phyloP scores from a whole-genome alignment of 352 stramenopile genomes.

The Phytophthora pseudosyringae region DNA sequence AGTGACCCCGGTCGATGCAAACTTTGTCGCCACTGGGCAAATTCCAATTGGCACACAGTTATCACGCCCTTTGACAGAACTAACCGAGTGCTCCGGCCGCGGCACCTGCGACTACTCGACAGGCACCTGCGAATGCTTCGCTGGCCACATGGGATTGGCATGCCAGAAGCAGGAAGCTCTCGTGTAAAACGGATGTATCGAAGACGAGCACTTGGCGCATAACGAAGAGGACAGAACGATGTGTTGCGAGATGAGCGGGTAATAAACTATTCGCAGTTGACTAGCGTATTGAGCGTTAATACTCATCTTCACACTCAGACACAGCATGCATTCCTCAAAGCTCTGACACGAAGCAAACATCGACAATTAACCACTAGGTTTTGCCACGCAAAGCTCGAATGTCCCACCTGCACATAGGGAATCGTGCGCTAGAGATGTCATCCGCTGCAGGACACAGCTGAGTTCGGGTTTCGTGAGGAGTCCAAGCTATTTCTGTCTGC shows the following conservation, averaged over 20 bases:
- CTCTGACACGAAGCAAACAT: constrained; percentile 29
- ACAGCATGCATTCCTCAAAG: constrained; percentile 34
- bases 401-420: constrained; percentile 54
- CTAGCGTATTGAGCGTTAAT: constrained; percentile 4
- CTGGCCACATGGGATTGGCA: constrained; percentile 77
- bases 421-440: constrained; percentile 40
- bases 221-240: background rate
- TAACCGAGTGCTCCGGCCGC: constrained; percentile 63
- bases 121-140: constrained; percentile 68
- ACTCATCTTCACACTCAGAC: constrained; percentile 16
- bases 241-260: background rate
- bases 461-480: no score
- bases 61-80: constrained; percentile 54
- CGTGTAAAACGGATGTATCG: constrained; percentile 18
- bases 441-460: no score
- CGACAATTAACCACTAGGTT: background rate
- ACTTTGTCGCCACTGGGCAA: no score
- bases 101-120: constrained; percentile 61
- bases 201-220: no score
- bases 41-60: no score
- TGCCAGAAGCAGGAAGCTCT: constrained; percentile 62
- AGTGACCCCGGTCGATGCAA: no score
- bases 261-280: constrained; percentile 2
- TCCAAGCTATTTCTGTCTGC: no score
- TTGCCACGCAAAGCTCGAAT: background rate